These are phyloP conservation scores for Trichoderma orchidacearum DNA, from an alignment of 495 filamentous ascomycete species.

Conservation along the genomic window DNA sequence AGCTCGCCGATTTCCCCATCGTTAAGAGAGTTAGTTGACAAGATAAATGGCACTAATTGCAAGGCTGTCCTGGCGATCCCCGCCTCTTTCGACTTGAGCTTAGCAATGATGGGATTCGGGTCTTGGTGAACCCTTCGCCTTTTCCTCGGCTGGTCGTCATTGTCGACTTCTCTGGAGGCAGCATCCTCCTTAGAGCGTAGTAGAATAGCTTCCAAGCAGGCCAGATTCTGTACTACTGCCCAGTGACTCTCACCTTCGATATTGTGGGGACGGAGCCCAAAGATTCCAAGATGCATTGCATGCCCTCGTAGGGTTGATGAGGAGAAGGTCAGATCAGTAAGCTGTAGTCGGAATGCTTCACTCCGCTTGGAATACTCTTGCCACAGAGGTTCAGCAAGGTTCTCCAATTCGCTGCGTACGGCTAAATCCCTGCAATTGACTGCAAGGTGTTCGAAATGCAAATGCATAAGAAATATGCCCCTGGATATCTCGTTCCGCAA, in stretches of 20 bases:
- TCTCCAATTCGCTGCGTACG: constrained; percentile 26
- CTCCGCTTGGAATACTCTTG: constrained; percentile 59
- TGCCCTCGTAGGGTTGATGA: constrained; percentile 18
- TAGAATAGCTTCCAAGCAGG: constrained; percentile 31
- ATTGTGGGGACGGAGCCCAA: constrained; percentile 34
- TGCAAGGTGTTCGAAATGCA: constrained; percentile 37
- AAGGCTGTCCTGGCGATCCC: constrained; percentile 51
- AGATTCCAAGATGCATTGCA: constrained; percentile 21
- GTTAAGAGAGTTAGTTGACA: constrained; percentile 21
- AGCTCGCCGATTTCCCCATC: constrained; percentile 25
- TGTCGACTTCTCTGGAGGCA: constrained; percentile 9
- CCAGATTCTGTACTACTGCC: constrained; percentile 36
- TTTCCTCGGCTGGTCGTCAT: constrained; percentile 42
- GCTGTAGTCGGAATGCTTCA: constrained; percentile 58
- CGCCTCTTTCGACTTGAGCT: constrained; percentile 40
- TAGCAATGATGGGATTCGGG: constrained; percentile 48
- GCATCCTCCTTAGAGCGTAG: constrained; percentile 15
- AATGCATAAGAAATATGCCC: constrained; percentile 51
- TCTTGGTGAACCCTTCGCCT: constrained; percentile 43
- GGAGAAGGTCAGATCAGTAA: constrained; percentile 57
- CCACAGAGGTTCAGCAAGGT: constrained; percentile 47
- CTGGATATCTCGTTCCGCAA: constrained; percentile 48
- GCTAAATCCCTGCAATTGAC: constrained; percentile 12
- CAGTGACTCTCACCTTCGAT: constrained; percentile 36
- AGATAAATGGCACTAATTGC: constrained; percentile 66